Evolutionary conservation across 805 yeast genomes (phyloP), one percentile per base, ranked within the genome.

Genomic region (Kuraishia cidri): DNA sequence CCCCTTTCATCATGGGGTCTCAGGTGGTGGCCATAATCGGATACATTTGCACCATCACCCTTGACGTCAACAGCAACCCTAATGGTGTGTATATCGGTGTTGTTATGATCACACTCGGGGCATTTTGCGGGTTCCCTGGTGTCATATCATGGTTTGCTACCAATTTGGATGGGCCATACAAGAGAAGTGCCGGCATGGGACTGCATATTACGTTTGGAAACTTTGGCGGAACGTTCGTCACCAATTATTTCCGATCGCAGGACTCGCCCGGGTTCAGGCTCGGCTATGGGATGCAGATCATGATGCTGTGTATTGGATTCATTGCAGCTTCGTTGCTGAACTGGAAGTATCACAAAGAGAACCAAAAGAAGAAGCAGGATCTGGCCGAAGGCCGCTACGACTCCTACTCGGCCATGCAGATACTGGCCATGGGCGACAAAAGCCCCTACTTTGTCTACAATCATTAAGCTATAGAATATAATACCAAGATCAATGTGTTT

Each of bases 181-280:
- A 59, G 42, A 40, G 64, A 25, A 62, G 64, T 3, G 50, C 59
- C 29, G 64, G 60, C 2, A 57, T 58, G 49, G 64, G 61, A 9
- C 45, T 56, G 26, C 66, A 59, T 27, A 60, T 60, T 29, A 64
- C 64, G 3, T 22, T 59, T 6, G 65, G 64, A 27, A 60, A 60
- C 40, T 51, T 60, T 26, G 53, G 57, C 29, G 64, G 64, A 27
- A 58, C 60, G 9, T 51, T 57, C 38, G 47, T 55, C 10, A 46
- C 60, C 24, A 57, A 57, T 34, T 50, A 58, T 37, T 60, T 56
- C 43, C 41, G 50, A 6, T 30, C 51, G 3, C 41, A 47, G 24
- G 58, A 52, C 31, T 37, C 38, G 16, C 61, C 62, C 2, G 37
- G 33, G 19, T 57, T 33, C 37, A 32, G 36, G 12, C 40, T 54